Base-by-base conservation (phyloP, 768 basidiomycete genomes). In the Leucogyrophana mollusca region DNA sequence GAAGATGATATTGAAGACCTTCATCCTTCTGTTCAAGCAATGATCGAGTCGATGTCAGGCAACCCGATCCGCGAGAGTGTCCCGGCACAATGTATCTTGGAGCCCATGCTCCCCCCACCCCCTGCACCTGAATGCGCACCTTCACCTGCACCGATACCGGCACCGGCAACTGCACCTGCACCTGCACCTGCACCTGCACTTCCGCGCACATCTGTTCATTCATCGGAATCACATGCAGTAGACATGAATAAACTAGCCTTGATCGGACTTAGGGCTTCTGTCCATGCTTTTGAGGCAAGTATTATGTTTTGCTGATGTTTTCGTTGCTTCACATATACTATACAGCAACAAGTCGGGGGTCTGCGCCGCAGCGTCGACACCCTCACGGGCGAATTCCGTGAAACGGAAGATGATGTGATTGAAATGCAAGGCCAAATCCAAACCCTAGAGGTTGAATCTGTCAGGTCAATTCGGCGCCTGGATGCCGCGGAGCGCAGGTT, bases 341-440 rank as follows among this genome's bases (percentile, higher is more conserved):
- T 16, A 16, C 14, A 65, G 64, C 64, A 59, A 9, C 61, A 56
- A 23, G 46, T 67, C 14, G 24, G 50, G 5, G 8, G 42, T 6
- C 46, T 65, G 52, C 60, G 59, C 9, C 51, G 41, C n/a, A 50
- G 36, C 1, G 33, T 66, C 18, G 18, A n/a, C 23, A 51, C 48
- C 27, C 39, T 67, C 1, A 57, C 49, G 27, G 54, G 52, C 11
- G 61, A 61, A 13, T 63, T 66, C 35, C 24, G 48, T 0, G 46
- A 51, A 18, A 55, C 56, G 4, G 60, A 70, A 37, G 57, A 61
- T 5, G 66, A 70, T 35, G 40, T 70, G 10, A 27, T 52, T 13
- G 66, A 66, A n/a, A 40, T 68, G 18, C 65, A 68, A 47, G 58
- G 55, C 3, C 70, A 71, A 37, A 53, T 77, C 10, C 71, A 75